A percentile compares a stretch with the other conserved stretches of the same genome.
These are phyloP conservation scores for Fusarium aywerte DNA, from an alignment of 2,329 filamentous ascomycete species.

Conservation along the genomic window DNA sequence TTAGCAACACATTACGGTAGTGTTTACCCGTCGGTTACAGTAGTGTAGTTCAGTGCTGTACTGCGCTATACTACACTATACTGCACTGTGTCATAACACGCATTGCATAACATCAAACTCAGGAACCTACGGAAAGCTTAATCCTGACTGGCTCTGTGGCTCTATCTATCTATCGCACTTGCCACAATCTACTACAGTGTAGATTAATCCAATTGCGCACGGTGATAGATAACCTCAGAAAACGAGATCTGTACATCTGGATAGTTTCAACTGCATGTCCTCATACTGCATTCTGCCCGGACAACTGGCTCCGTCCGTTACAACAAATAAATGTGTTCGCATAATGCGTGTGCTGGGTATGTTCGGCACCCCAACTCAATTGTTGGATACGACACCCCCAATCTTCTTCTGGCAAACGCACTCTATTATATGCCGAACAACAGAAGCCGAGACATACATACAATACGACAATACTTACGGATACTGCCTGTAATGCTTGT, in stretches of 20 bases:
- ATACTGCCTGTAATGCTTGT: no score
- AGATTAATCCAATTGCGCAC: not conserved
- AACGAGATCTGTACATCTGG: not conserved
- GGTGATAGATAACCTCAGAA: not conserved
- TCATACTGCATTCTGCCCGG: not conserved
- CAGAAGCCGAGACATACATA: slow-evolving; percentile 13
- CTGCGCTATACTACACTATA: no score
- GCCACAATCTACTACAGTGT: not conserved
- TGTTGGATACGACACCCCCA: not conserved
- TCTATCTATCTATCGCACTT: not conserved
- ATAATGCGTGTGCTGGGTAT: not conserved
- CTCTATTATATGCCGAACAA: slow-evolving; percentile 14
- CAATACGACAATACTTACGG: not conserved
- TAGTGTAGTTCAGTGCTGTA: not conserved
- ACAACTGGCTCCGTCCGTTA: not conserved
- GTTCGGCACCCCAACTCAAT: not conserved
- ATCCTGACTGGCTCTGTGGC: no score
- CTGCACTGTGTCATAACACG: no score
- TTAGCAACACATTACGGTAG: not conserved
- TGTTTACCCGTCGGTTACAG: not conserved
- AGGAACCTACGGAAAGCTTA: no score
- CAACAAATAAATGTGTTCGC: not conserved
- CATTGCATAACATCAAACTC: not conserved
- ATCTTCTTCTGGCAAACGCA: slow-evolving; percentile 5
- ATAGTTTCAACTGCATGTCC: not conserved